These are phyloP conservation scores for Exophiala oligosperma DNA, from an alignment of 2,329 filamentous ascomycete genomes.

Conservation along the genomic window DNA sequence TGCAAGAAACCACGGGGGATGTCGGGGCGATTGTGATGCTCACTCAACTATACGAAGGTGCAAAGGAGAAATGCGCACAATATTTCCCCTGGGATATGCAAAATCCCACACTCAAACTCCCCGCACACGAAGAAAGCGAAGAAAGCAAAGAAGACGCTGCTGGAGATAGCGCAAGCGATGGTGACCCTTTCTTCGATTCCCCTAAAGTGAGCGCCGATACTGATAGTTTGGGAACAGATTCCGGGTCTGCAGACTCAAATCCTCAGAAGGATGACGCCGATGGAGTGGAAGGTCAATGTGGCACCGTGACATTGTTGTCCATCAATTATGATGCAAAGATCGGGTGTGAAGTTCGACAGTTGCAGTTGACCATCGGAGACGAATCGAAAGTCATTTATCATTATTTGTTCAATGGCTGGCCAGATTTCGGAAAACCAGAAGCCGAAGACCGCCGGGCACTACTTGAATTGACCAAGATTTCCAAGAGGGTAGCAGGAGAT, in stretches of 20 bases:
- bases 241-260: slow-evolving; percentile 2
- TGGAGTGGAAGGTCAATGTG: slow-evolving; percentile 6
- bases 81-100: slow-evolving; percentile 72
- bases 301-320: slow-evolving; percentile 61
- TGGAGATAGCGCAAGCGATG: slow-evolving; percentile 61
- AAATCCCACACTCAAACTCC: slow-evolving; percentile 49
- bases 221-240: slow-evolving; percentile 25
- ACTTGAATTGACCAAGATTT: slow-evolving; percentile 51
- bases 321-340: slow-evolving; percentile 56
- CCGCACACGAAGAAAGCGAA: slow-evolving; percentile 31
- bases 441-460: slow-evolving; percentile 52
- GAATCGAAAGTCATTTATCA: slow-evolving; percentile 73
- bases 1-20: slow-evolving; percentile 67
- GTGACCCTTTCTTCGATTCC: slow-evolving; percentile 29
- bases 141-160: slow-evolving; percentile 58
- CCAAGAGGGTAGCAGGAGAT: slow-evolving; percentile 45
- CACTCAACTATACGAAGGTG: slow-evolving; percentile 79
- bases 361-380: slow-evolving; percentile 53
- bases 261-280: slow-evolving; percentile 2
- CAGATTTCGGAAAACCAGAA: slow-evolving; percentile 81
- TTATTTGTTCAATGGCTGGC: slow-evolving; percentile 83
- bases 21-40: slow-evolving; percentile 90
- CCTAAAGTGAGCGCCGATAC: slow-evolving; percentile 26
- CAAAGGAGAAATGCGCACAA: slow-evolving; percentile 79
- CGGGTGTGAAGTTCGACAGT: slow-evolving; percentile 70